phyloP scores from a whole-genome alignment of 257 asterid genomes.

The Haberlea rhodopensis region DNA sequence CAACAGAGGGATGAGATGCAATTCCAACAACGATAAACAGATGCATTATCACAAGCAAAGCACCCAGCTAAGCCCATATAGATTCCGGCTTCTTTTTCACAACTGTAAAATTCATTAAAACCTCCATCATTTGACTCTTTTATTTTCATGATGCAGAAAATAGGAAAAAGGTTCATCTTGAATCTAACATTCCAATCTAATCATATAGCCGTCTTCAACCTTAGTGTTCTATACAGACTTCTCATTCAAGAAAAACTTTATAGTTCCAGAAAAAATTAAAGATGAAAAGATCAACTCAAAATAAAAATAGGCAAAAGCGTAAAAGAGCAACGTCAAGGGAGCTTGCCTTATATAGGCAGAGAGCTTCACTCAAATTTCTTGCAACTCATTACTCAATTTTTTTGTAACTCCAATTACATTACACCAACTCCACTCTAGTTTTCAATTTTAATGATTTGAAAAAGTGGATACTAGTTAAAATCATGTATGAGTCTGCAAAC shows the following conservation, averaged over 20 bases:
- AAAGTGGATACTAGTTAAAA: too few relatives aligned
- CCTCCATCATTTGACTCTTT: not conserved
- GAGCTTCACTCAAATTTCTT: not conserved
- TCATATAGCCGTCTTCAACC: not conserved
- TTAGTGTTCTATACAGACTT: not conserved
- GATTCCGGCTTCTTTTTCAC: too few relatives aligned
- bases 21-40: too few relatives aligned
- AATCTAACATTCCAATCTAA: too few relatives aligned
- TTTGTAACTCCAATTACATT: not conserved
- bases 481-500: not conserved
- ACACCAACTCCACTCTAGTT: not conserved
- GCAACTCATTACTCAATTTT: too few relatives aligned
- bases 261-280: not conserved
- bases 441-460: not conserved
- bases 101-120: too few relatives aligned
- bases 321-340: not conserved
- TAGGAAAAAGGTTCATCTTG: not conserved
- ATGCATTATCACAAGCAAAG: too few relatives aligned
- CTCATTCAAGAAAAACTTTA: not conserved
- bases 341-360: not conserved
- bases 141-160: not conserved
- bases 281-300: not conserved
- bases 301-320: not conserved
- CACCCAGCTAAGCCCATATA: too few relatives aligned
- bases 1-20: too few relatives aligned